Evolutionary conservation across 139 green algal genomes (phyloP), one percentile per base, ranked within the genome.

Genomic region (Tetraselmis striata): DNA sequence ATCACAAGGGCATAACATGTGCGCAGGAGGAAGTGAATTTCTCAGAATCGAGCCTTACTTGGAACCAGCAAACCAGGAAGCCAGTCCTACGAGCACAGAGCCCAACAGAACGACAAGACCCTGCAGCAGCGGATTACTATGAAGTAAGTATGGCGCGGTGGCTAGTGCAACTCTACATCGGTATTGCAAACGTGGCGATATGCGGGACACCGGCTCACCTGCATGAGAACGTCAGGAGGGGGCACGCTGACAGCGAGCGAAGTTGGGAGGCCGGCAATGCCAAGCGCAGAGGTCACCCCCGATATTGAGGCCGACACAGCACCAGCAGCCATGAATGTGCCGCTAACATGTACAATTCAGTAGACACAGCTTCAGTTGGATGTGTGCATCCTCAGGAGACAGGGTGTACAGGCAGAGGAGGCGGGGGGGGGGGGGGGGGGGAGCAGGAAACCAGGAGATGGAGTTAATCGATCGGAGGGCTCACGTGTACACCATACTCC

Each of bases 251-350:
- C 45, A 18, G 45, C 45, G 11, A 67, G 5, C 11, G 45, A 67
- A 25, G 45, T 67, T 5, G 45, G 45, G 45, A 67, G 45, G 45
- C 45, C 45, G 45, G 45, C 45, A 18, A 67, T 67, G 45, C 45
- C 45, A 5, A 67, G 45, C 11, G 45, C 45, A 18, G 45, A 67
- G 45, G 45, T 67, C 45, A 67, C 45, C 58, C 78, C 32, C 0
- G 87, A 74, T 2, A 82, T 30, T 2, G 82, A 83, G 0, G 89
- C 87, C 0, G 86, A 85, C 25, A 86, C 77, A 27, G 82, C 85
- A 30, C 91, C 92, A 2, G 83, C 28, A 0, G 79, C 83, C 91
- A 96, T 95, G 85, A 95, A 94, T 1, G 81, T 82, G 2, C 81
- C 30, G 2, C 79, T n/a, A n/a, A n/a, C n/a, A n/a, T n/a, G n/a